Conservation (phyloP, 495 filamentous ascomycete genomes). For the Peziza echinospora region DNA sequence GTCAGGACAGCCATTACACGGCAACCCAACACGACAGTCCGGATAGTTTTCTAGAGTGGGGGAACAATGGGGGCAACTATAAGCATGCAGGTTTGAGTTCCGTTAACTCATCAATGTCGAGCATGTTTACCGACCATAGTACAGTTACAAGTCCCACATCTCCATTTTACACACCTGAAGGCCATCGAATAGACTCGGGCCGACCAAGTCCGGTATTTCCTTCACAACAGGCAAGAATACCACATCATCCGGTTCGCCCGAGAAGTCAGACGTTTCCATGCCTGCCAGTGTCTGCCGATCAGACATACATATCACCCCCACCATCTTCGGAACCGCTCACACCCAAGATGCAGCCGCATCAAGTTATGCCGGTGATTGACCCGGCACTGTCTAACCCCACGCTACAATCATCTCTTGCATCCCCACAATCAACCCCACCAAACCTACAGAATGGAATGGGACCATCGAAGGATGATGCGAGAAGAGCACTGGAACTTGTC, state of each 20-base stretch:
- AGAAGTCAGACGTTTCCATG: constrained; percentile 87
- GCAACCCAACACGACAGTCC: constrained; percentile 13
- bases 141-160: constrained; percentile 67
- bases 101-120: constrained; percentile 33
- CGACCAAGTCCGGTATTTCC: constrained; percentile 22
- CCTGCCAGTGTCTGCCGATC: constrained; percentile 41
- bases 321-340: constrained; percentile 40
- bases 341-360: constrained; percentile 34
- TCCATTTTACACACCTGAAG: constrained; percentile 64
- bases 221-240: constrained; percentile 39
- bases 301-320: constrained; percentile 45
- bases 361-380: constrained; percentile 43
- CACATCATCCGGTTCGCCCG: constrained; percentile 22
- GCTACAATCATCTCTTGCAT: constrained; percentile 22
- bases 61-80: constrained; percentile 19
- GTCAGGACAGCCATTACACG: constrained; percentile 16
- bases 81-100: constrained; percentile 30
- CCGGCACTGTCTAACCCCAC: constrained; percentile 43
- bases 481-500: constrained; percentile 62
- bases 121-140: constrained; percentile 36
- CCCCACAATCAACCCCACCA: constrained; percentile 11
- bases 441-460: background rate
- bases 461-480: constrained; percentile 77
- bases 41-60: constrained; percentile 27
- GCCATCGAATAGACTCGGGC: constrained; percentile 16